These are phyloP conservation scores for Tillandsia leiboldiana DNA, from an alignment of 176 grass and related monocot genomes.

Conservation along the genomic window DNA sequence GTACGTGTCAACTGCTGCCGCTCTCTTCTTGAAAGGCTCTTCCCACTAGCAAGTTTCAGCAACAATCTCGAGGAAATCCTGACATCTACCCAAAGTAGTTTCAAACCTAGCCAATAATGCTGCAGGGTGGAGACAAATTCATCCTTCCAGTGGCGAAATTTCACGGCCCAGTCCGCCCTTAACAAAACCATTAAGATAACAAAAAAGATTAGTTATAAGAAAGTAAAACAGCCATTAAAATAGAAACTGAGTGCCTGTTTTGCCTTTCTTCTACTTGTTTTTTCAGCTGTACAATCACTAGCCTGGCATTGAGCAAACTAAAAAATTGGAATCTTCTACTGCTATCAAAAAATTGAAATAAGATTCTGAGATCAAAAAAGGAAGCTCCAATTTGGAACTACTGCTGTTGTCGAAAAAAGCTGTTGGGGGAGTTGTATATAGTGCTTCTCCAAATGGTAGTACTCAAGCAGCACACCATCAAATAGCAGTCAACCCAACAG, in stretches of 20 bases:
- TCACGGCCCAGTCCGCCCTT: conserved; percentile 74
- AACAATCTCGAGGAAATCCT: conserved; percentile 90
- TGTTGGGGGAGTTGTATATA: too few relatives aligned
- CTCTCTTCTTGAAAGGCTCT: conserved; percentile 73
- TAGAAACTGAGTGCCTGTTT: too few relatives aligned
- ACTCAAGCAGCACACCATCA: too few relatives aligned
- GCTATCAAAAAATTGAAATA: background rate
- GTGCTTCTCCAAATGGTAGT: too few relatives aligned
- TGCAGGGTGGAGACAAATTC: conserved; percentile 77
- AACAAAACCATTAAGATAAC: conserved; percentile 6
- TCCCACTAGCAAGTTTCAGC: conserved; percentile 82
- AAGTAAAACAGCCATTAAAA: too few relatives aligned
- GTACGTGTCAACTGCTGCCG: conserved; percentile 82
- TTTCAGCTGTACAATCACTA: too few relatives aligned
- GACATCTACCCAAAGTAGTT: conserved; percentile 68
- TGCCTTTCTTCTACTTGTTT: too few relatives aligned
- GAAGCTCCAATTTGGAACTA: too few relatives aligned
- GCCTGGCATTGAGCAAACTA: too few relatives aligned
- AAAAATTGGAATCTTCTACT: too few relatives aligned
- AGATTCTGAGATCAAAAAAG: background rate
- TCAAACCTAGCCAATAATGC: conserved; percentile 86
- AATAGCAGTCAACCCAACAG: too few relatives aligned
- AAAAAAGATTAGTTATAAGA: background rate
- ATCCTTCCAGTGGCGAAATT: conserved; percentile 85
- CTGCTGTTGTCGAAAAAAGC: too few relatives aligned